Evolutionary conservation across 2,329 filamentous ascomycete species (phyloP), one percentile per base, ranked within the genome.

Genomic region (Periconia macrospinosa): DNA sequence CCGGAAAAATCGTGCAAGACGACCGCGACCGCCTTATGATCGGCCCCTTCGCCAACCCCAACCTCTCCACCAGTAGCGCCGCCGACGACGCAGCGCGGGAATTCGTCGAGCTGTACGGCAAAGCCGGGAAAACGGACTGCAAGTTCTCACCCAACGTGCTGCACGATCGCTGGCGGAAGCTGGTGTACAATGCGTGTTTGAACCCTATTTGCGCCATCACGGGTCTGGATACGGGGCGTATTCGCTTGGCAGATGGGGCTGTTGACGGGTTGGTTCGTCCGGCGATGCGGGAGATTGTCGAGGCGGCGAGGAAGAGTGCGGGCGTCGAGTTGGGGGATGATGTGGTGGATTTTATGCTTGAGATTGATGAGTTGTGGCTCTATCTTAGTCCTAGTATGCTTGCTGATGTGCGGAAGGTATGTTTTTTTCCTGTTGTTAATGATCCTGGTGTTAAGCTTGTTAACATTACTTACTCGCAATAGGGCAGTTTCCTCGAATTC

Each of bases 401-500:
- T 15, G 77, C 80, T 54, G 83, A 86, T 66, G 67, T 78, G 8
- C 69, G 75, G 35, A 83, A 84, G 73, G 75, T 73, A 47, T 30
- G 63, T 58, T 17, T 14, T 15, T 13, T 13, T 3, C 23, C 44
- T 10, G n/a, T n/a, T n/a, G n/a, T n/a, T n/a, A n/a, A n/a, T n/a
- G n/a, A n/a, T n/a, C n/a, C n/a, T n/a, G n/a, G n/a, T n/a, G n/a
- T n/a, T n/a, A n/a, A n/a, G n/a, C n/a, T 53, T 35, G 50, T 33
- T 47, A 17, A 35, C 23, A 27, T 37, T 46, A 30, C 13, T 19
- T 2, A 3, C 7, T 3, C 30, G 40, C 15, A 14, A 5, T 30
- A 78, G 78, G 78, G 81, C 15, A 84, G 83, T 60, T 81, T 77
- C 49, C 80, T 82, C 54, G 83, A 86, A 65, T 76, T 79, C 45